phyloP scores from a whole-genome alignment of 257 asterid species.

The Solanum microdontum region DNA sequence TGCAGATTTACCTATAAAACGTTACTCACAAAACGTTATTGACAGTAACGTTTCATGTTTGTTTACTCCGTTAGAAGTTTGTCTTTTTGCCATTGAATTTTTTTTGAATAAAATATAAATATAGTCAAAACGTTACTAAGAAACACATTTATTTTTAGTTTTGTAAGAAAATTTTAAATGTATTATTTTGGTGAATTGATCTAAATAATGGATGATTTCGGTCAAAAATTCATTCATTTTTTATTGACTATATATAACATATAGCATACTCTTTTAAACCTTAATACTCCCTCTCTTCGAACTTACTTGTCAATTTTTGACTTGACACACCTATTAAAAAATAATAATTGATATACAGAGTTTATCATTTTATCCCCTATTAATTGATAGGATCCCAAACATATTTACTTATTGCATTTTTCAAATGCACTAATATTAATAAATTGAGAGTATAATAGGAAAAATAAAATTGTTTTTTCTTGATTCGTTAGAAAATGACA shows the following conservation, averaged over 20 bases:
- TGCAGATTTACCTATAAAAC: no score
- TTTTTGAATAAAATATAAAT: no score
- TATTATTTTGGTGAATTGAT: background rate
- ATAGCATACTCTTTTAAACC: background rate
- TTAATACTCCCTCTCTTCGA: background rate
- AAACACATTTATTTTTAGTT: background rate
- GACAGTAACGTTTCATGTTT: no score
- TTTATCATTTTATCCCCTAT: background rate
- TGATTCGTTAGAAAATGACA: no score
- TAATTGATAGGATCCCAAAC: background rate
- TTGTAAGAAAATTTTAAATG: background rate
- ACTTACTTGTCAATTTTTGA: no score
- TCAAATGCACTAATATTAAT: background rate
- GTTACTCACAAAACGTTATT: no score
- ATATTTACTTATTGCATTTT: no score
- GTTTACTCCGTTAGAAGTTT: no score
- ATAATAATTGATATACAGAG: no score
- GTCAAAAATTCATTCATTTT: background rate
- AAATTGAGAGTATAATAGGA: background rate
- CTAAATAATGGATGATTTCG: no score
- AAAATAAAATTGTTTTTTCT: no score
- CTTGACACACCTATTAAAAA: background rate
- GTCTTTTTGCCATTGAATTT: background rate
- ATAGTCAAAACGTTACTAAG: background rate
- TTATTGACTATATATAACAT: background rate